Evolutionary conservation across 2,329 filamentous ascomycete genomes (phyloP), one percentile per base, ranked within the genome.

Genomic region (Podosphaera leucotricha): DNA sequence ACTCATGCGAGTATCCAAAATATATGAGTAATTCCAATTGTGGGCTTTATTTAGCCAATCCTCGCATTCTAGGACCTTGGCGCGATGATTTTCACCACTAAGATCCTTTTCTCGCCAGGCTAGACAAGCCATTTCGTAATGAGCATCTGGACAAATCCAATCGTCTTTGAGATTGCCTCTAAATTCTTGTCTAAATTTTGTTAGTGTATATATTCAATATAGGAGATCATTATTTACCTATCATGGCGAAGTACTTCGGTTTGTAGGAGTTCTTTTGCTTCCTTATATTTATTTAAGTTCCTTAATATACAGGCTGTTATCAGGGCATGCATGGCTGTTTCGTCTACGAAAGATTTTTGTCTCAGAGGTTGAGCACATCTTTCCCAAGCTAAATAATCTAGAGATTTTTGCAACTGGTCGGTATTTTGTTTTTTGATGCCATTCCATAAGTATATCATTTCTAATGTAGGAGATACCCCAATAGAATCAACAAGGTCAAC

Each of bases 371-470:
- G 49, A 5, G 62, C 64, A 0, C 71, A 72, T 62, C 84, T 60
- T 19, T 64, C 62, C 71, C 72, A 92, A 0, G 66, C 64, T 10
- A 93, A 61, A n/a, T 70, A 68, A 0, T 58, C 61, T 33, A 83
- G 58, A 0, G 75, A 81, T 37, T 66, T 62, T 41, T 78, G 64
- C 13, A 93, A 64, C 47, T 87, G 71, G 0, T 63, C 62, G 0
- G 62, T 53, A 2, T 70, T 65, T 82, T 93, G 92, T 44, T 84
- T 75, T 60, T 82, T 87, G 53, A 74, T 75, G 0, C 86, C 87
- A 55, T 83, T 86, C 86, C 86, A 95, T 53, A 95, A 75, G 59
- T 87, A 92, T 11, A 80, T 77, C 80, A 95, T 92, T 63, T 95
- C 90, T 54, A 85, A 73, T 0, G 83, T 66, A 0, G 90, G 90